These are phyloP conservation scores for Fraxinus albicans DNA, from an alignment of 305 asterid genomes.

Conservation along the genomic window DNA sequence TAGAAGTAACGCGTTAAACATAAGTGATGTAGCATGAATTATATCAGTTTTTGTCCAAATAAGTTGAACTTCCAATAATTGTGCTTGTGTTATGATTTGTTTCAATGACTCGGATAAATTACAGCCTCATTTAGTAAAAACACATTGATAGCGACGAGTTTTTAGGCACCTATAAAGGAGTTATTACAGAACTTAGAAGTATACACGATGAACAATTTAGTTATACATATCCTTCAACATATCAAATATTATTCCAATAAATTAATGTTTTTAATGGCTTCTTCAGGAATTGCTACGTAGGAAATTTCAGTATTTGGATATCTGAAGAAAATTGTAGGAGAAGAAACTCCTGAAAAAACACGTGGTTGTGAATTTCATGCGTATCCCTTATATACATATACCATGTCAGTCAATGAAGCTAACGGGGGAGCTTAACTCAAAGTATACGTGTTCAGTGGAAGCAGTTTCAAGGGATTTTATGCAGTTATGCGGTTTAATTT, in stretches of 20 bases:
- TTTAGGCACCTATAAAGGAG: neutral
- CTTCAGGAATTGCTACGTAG: slow-evolving; percentile 62
- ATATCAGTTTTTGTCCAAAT: slow-evolving; percentile 2
- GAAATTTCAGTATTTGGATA: slow-evolving; percentile 28
- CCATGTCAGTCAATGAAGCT: slow-evolving; percentile 46
- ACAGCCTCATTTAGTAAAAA: neutral
- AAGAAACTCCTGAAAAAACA: slow-evolving; percentile 32
- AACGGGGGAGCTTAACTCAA: slow-evolving; percentile 36
- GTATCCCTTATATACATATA: slow-evolving; percentile 33
- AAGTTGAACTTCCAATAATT: neutral
- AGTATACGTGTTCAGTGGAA: slow-evolving; percentile 30
- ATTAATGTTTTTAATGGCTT: neutral
- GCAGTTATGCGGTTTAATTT: slow-evolving; percentile 46
- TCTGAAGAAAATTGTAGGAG: slow-evolving; percentile 49
- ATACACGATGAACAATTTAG: neutral
- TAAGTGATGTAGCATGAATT: neutral
- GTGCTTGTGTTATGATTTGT: neutral
- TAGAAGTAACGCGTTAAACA: neutral
- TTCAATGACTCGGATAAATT: neutral
- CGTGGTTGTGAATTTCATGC: slow-evolving; percentile 42
- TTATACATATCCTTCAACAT: neutral
- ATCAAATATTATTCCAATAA: neutral
- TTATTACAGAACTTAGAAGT: neutral
- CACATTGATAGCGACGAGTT: neutral
- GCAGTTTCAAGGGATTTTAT: slow-evolving; percentile 41